A percentile compares a stretch with the other conserved stretches of the same genome.
Conservation (phyloP, 352 stramenopile species). For the Phytophthora pinifolia region DNA sequence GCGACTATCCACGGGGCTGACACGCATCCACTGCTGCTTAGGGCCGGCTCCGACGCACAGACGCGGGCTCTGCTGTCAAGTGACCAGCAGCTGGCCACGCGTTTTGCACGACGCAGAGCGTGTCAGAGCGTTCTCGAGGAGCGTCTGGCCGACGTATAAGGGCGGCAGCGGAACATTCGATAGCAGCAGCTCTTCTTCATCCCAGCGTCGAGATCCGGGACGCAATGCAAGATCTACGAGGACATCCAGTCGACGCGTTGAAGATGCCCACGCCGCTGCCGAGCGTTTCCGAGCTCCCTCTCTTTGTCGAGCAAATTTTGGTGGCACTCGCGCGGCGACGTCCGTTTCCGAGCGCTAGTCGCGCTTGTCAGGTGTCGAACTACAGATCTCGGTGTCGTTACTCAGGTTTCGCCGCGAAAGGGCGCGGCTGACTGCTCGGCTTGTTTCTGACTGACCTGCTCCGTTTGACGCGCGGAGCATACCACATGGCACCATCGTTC, state of each 20-base stretch:
- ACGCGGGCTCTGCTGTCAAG: constrained; percentile 18
- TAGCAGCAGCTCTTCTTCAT: constrained; percentile 1
- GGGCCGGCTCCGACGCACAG: neutral
- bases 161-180: constrained; percentile 26
- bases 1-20: constrained; percentile 23
- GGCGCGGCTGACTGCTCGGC: constrained; percentile 19
- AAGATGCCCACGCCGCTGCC: neutral
- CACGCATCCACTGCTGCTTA: constrained; percentile 6
- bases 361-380: neutral
- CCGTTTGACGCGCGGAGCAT: constrained; percentile 18
- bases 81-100: constrained; percentile 28
- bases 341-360: constrained; percentile 11
- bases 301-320: constrained; percentile 23
- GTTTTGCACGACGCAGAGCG: constrained; percentile 22
- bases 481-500: neutral
- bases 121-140: constrained; percentile 23
- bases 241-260: neutral
- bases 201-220: constrained; percentile 11
- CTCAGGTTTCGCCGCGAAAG: constrained; percentile 13
- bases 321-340: constrained; percentile 13
- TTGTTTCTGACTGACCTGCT: constrained; percentile 22
- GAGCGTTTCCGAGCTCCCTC: constrained; percentile 11
- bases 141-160: constrained; percentile 22
- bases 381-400: constrained; percentile 23
- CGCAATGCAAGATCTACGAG: constrained; percentile 4